A percentile compares a stretch with the other conserved stretches of the same genome.
Evolutionary conservation across 108 stramenopile species (phyloP).

Genomic region (Skeletonema marinoi): DNA sequence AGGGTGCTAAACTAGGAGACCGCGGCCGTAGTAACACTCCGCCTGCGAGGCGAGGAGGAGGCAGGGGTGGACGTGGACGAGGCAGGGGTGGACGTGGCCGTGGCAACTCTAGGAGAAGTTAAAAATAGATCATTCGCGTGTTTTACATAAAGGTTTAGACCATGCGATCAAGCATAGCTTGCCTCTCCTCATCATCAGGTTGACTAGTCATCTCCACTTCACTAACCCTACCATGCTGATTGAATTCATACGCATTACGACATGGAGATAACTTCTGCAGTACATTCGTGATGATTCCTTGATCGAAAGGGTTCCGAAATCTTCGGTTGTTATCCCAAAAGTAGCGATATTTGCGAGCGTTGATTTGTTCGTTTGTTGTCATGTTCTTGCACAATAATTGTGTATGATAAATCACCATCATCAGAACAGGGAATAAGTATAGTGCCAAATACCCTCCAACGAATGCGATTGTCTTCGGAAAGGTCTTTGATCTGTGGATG

Average conservation of each 20-base stretch:
- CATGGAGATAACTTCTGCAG: constrained; percentile 40
- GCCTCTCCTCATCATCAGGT: constrained; percentile 14
- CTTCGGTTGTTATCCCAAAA: constrained; percentile 64
- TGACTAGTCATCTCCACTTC: constrained; percentile 4
- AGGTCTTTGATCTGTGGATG: constrained; percentile 29
- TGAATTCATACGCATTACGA: constrained; percentile 32
- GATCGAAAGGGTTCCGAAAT: constrained; percentile 88
- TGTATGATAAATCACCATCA: constrained; percentile 85
- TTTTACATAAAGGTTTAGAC: neutral
- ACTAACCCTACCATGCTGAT: neutral
- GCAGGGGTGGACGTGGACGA: constrained; percentile 9
- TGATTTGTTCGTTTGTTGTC: constrained; percentile 96
- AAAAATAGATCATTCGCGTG: neutral
- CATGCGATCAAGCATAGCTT: constrained; percentile 14
- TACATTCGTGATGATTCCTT: constrained; percentile 63
- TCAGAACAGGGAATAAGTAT: constrained; percentile 61
- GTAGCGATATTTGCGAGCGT: constrained; percentile 81
- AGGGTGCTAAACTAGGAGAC: constrained; percentile 49
- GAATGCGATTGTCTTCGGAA: constrained; percentile 31
- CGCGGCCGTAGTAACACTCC: neutral
- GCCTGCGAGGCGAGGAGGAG: constrained; percentile 11
- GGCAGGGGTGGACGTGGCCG: constrained; percentile 8
- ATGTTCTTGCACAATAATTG: constrained; percentile 82
- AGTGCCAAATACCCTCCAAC: constrained; percentile 67
- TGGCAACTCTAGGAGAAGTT: neutral